A percentile compares a stretch with the other conserved stretches of the same genome.
Conservation (phyloP, 2,329 filamentous ascomycete genomes). For the Hypoxylon sp. region DNA sequence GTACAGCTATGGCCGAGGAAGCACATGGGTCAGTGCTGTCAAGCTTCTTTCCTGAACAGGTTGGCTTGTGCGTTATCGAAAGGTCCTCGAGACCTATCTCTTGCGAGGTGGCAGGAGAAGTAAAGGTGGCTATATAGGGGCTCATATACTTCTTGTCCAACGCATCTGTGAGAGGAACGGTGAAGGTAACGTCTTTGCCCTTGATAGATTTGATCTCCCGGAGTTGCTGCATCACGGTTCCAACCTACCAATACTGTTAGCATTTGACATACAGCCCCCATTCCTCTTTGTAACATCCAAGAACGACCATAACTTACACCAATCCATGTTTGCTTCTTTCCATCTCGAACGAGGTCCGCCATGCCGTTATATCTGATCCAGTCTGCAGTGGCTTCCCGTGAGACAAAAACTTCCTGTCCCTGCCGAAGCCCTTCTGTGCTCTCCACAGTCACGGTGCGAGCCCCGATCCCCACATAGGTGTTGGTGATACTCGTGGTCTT, state of each 20-base stretch:
- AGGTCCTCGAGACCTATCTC: neutral
- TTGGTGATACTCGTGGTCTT: neutral
- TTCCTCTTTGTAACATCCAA: too few relatives aligned
- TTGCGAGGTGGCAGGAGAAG: neutral
- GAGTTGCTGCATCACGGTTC: neutral
- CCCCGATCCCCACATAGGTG: slow-evolving; percentile 2
- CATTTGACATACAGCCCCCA: neutral
- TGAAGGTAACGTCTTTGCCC: neutral
- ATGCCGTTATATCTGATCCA: slow-evolving; percentile 9
- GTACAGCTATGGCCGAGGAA: neutral
- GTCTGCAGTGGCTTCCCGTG: slow-evolving; percentile 1
- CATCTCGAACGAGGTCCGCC: neutral
- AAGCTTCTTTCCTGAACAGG: neutral
- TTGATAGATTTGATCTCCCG: neutral
- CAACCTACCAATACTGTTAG: neutral
- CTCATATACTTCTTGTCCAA: neutral
- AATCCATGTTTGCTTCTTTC: neutral
- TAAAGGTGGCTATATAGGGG: neutral
- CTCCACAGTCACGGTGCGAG: slow-evolving; percentile 3
- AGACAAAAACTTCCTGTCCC: slow-evolving; percentile 4
- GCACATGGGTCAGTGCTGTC: neutral
- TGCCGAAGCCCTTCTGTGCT: slow-evolving; percentile 1
- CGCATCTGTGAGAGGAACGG: neutral
- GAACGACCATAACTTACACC: neutral
- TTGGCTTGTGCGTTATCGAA: neutral